Evolutionary conservation across 164 flowering plant genomes (phyloP).

Genomic region (Annona squamosa): DNA sequence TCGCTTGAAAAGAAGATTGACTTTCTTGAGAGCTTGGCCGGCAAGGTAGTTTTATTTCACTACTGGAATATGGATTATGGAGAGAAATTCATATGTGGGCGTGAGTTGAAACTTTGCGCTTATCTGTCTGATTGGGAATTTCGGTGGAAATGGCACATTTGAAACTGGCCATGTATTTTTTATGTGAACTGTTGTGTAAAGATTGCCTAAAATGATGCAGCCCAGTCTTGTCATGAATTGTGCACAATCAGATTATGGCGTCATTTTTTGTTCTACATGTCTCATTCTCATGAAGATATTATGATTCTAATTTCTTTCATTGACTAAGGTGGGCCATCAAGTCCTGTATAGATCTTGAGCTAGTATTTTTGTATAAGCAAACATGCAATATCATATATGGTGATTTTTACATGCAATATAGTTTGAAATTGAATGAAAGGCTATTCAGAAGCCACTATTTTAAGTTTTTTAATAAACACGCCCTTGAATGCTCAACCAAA

Average conservation of each 20-base stretch:
- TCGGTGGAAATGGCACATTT: background rate
- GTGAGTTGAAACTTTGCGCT: background rate
- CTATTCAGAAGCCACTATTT: background rate
- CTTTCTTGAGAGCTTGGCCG: constrained; percentile 57
- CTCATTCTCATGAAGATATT: background rate
- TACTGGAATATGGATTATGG: background rate
- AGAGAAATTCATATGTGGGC: background rate
- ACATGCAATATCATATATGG: background rate
- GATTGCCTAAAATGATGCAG: too few species aligned
- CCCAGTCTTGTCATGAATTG: too few species aligned
- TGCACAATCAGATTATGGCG: background rate
- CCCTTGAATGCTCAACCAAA: too few species aligned
- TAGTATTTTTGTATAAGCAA: background rate
- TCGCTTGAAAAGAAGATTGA: constrained; percentile 80
- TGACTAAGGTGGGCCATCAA: background rate
- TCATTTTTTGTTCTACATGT: background rate
- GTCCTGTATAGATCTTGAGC: background rate
- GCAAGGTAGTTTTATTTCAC: constrained; percentile 14
- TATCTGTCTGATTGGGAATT: background rate
- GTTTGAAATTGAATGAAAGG: background rate
- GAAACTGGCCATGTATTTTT: background rate
- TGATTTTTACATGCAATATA: background rate
- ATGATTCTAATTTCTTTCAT: background rate
- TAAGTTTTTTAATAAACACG: too few species aligned
- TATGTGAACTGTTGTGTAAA: background rate